These are phyloP conservation scores for Gracilariopsis chorda DNA, from an alignment of 23 red algal genomes.

Conservation along the genomic window DNA sequence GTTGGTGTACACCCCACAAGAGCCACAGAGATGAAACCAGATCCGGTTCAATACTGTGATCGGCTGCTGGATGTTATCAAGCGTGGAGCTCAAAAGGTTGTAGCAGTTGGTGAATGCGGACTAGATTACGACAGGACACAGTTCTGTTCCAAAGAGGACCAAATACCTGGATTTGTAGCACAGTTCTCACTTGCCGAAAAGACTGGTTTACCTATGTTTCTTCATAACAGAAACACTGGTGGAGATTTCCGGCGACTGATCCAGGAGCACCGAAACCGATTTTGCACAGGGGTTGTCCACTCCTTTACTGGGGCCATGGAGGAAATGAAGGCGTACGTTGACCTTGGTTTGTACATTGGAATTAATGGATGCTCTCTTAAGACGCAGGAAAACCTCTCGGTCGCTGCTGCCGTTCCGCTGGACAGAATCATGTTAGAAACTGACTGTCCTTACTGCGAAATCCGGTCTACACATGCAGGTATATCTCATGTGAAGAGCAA, in stretches of 20 bases:
- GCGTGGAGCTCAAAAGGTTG: conserved; percentile 54
- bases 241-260: conserved; percentile 73
- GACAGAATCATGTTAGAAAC: conserved; percentile 96
- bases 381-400: conserved; percentile 81
- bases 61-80: conserved; percentile 31
- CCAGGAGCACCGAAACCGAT: conserved; percentile 34
- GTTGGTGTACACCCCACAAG: conserved; percentile 98
- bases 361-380: conserved; percentile 98
- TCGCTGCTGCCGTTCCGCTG: conserved; percentile 70
- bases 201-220: conserved; percentile 76
- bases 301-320: conserved; percentile 87
- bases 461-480: conserved; percentile 88
- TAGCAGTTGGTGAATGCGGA: conserved; percentile 96
- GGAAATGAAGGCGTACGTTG: conserved; percentile 68
- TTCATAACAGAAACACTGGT: conserved; percentile 89
- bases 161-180: conserved; percentile 68
- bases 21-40: conserved; percentile 29
- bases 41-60: conserved; percentile 34
- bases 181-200: conserved; percentile 84
- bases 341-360: conserved; percentile 82
- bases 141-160: conserved; percentile 77
- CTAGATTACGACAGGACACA: conserved; percentile 85
- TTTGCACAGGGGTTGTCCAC: conserved; percentile 84
- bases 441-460: conserved; percentile 92
- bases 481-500: conserved; percentile 43